Percentiles rank a stretch among this genome's conserved stretches.
Evolutionary conservation across 495 filamentous ascomycete genomes (phyloP).

Genomic region (Penicillium flavigenum): DNA sequence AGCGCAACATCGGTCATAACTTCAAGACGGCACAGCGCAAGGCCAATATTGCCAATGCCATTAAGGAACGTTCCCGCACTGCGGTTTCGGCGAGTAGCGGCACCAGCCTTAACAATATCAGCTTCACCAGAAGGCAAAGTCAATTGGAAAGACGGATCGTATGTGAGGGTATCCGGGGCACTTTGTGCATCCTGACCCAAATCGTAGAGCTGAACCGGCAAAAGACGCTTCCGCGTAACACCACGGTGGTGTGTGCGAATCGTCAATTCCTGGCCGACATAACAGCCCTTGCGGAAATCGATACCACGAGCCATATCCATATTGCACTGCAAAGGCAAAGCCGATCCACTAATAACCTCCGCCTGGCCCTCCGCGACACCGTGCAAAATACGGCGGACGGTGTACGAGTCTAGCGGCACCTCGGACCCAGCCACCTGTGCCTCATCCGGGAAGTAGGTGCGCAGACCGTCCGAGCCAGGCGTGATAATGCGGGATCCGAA

Average conservation of each 20-base stretch:
- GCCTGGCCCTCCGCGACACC: constrained; percentile 82
- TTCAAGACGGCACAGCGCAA: constrained; percentile 86
- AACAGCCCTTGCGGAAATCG: constrained; percentile 95
- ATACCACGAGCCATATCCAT: constrained; percentile 79
- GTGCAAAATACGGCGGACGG: constrained; percentile 66
- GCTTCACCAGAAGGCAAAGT: constrained; percentile 32
- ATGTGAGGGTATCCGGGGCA: constrained; percentile 47
- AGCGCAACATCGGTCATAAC: constrained; percentile 76
- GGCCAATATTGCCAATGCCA: constrained; percentile 78
- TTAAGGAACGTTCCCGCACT: constrained; percentile 74
- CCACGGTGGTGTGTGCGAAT: constrained; percentile 92
- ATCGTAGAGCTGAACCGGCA: constrained; percentile 77
- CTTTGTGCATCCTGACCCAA: constrained; percentile 32
- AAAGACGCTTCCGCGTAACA: constrained; percentile 85
- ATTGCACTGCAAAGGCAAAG: constrained; percentile 80
- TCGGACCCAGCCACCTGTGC: constrained; percentile 35
- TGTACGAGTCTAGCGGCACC: constrained; percentile 52
- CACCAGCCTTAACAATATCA: constrained; percentile 47
- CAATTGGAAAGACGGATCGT: constrained; percentile 44
- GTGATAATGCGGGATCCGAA: constrained; percentile 63
- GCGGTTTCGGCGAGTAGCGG: constrained; percentile 52
- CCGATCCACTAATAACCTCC: constrained; percentile 67
- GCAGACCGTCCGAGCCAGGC: constrained; percentile 41
- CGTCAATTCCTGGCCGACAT: constrained; percentile 94
- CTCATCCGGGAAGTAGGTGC: constrained; percentile 39